Evolutionary conservation across 2,329 filamentous ascomycete species (phyloP), one percentile per base, ranked within the genome.

Genomic region (Colletotrichum australisinense): DNA sequence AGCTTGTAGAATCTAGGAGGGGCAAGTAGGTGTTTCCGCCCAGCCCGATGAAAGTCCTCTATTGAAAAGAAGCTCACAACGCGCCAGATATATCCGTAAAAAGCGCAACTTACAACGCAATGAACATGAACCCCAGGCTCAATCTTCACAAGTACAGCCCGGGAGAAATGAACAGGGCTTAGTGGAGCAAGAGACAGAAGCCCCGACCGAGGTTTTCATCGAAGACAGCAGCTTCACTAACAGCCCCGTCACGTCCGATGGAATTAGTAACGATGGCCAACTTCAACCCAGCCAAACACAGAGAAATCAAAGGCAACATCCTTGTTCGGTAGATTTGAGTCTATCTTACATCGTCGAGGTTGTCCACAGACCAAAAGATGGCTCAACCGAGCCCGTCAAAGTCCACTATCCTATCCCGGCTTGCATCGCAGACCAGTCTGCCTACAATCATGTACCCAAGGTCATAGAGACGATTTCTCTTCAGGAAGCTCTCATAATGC

Each of bases 401-500:
- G 67, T 69, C 14, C 67, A 69, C 32, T 69, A 69, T 6, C 58
- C 67, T 8, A 69, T 69, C 1, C 67, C 67, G 2, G 58, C 67
- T 35, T 69, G 32, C 9, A 63, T 69, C 22, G 35, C 63, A 3
- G 67, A 69, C 16, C 67, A 56, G 11, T 16, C 67, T 16, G 57
- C 24, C 8, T 5, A 32, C n/a, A 49, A 46, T 6, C n/a, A 38
- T 7, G 58, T 24, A 14, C 58, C 32, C 8, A 69, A 49, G 35
- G n/a, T 24, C 11, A 19, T 42, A 14, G 7, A 63, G 16, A 35
- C 67, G 11, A 56, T 57, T 11, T 57, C 35, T 11, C 32, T 63
- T 2, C 6, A 57, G 9, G 52, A 57, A 12, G 67, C 67, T 1
- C 67, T 69, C 26, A 14, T 32, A 5, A 69, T 65, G 67, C 67